These are phyloP conservation scores for Geotrichum europaeum DNA, from an alignment of 1,139 yeast species.

Conservation along the genomic window DNA sequence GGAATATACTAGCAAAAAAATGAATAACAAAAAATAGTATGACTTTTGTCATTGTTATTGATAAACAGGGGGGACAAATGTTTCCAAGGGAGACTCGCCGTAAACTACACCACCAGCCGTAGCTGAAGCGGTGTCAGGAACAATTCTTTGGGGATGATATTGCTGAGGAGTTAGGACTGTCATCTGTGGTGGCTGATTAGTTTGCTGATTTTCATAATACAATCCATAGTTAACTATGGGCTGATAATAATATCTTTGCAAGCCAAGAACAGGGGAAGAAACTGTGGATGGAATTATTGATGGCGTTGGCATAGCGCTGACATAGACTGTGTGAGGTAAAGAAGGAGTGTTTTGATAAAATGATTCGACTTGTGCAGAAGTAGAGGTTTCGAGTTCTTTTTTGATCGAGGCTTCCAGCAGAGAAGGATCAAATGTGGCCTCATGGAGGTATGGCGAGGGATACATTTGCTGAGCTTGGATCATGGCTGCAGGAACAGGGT, in stretches of 20 bases:
- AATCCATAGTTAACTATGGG: neutral
- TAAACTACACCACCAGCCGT: slow-evolving; percentile 1
- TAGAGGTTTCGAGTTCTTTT: neutral
- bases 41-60: neutral
- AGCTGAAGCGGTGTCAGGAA: neutral
- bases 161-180: slow-evolving; percentile 7
- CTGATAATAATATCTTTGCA: slow-evolving; percentile 4
- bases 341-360: slow-evolving; percentile 2
- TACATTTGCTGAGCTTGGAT: neutral
- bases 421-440: slow-evolving; percentile 3
- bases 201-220: slow-evolving; percentile 3
- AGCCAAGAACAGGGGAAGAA: neutral
- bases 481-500: neutral
- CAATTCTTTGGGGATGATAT: neutral
- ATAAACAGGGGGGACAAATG: slow-evolving; percentile 10
- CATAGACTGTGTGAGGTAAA: neutral
- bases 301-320: slow-evolving; percentile 8
- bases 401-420: slow-evolving; percentile 1
- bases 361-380: neutral
- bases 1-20: neutral
- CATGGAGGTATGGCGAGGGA: neutral
- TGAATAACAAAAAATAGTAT: neutral
- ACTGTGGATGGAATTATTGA: neutral
- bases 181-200: slow-evolving; percentile 4
- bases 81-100: slow-evolving; percentile 9